Evolutionary conservation across 2,329 filamentous ascomycete genomes (phyloP).

Genomic region (Xylariomycetidae sp.): DNA sequence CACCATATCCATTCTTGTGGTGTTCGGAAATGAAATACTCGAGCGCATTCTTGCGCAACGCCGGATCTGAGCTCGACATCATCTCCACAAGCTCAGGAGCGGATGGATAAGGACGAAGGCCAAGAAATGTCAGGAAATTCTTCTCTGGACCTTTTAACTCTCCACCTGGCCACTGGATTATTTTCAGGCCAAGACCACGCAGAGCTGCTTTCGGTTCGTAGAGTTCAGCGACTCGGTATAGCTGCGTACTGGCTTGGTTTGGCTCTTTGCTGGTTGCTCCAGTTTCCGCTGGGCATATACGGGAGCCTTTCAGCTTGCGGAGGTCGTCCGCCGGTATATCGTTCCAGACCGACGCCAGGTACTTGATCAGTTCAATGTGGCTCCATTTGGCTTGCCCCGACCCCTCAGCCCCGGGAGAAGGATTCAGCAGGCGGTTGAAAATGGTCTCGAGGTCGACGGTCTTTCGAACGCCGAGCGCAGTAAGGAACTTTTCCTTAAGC

Average conservation of each 20-base stretch:
- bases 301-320: slow-evolving; percentile 67
- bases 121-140: slow-evolving; percentile 65
- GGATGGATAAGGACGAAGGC: slow-evolving; percentile 65
- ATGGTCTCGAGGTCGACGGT: slow-evolving; percentile 93
- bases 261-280: slow-evolving; percentile 50
- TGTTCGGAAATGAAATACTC: slow-evolving; percentile 79
- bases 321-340: slow-evolving; percentile 85
- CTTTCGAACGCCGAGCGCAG: slow-evolving; percentile 81
- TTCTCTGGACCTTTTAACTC: slow-evolving; percentile 67
- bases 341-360: slow-evolving; percentile 79
- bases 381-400: slow-evolving; percentile 65
- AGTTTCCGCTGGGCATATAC: slow-evolving; percentile 75
- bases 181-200: slow-evolving; percentile 63
- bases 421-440: slow-evolving; percentile 74
- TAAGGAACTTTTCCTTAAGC: slow-evolving; percentile 86
- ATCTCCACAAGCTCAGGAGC: slow-evolving; percentile 71
- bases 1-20: slow-evolving; percentile 67
- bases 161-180: slow-evolving; percentile 76
- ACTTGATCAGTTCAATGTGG: slow-evolving; percentile 90
- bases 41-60: slow-evolving; percentile 63
- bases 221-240: slow-evolving; percentile 71
- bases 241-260: slow-evolving; percentile 41
- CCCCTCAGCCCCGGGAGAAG: slow-evolving; percentile 44
- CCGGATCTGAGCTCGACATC: slow-evolving; percentile 58
- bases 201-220: slow-evolving; percentile 72